Conservation (phyloP, 495 filamentous ascomycete genomes). For the Penicillium desertorum region DNA sequence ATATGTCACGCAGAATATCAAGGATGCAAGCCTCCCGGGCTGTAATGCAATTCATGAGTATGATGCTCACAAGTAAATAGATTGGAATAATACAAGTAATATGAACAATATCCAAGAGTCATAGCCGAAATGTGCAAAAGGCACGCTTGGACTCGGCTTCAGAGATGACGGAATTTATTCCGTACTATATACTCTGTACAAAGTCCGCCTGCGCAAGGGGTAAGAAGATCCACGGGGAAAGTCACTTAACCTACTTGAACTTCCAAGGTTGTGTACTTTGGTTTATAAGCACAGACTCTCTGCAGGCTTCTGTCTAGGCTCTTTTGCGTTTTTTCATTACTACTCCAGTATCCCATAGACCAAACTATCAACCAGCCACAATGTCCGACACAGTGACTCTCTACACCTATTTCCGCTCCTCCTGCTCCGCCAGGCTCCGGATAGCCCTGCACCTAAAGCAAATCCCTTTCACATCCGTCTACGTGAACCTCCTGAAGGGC, state of each 20-base stretch:
- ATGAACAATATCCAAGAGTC: background rate
- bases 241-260: background rate
- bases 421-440: conserved; percentile 54
- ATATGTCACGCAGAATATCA: background rate
- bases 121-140: conserved; percentile 28
- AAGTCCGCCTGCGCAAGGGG: background rate
- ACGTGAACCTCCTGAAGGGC: conserved; percentile 47
- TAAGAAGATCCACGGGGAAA: background rate
- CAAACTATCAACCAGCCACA: conserved; percentile 8
- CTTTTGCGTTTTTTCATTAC: background rate
- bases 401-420: conserved; percentile 57
- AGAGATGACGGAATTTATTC: conserved; percentile 22
- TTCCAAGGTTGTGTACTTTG: background rate
- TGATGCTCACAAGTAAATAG: background rate
- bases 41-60: background rate
- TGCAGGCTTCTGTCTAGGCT: background rate
- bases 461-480: conserved; percentile 41
- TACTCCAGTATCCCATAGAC: background rate
- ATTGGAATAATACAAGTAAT: background rate
- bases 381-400: conserved; percentile 40
- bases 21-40: background rate
- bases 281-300: background rate
- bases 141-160: conserved; percentile 23
- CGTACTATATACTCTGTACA: conserved; percentile 9
- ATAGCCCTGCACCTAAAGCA: conserved; percentile 51